These are phyloP conservation scores for Corymbia calophylla DNA, from an alignment of 441 rosid genomes.

Conservation along the genomic window DNA sequence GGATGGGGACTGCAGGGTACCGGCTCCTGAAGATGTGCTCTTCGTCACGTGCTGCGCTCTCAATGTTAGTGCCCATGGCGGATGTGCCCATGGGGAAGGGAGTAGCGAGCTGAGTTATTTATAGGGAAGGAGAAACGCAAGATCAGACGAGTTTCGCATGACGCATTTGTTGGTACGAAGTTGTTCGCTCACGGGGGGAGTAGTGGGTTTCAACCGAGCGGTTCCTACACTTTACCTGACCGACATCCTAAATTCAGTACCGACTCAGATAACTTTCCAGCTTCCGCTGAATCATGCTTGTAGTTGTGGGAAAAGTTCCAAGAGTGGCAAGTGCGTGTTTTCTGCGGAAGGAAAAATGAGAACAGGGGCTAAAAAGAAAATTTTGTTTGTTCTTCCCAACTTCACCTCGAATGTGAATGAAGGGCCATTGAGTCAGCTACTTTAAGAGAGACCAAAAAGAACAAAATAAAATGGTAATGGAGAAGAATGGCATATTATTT, in stretches of 20 bases:
- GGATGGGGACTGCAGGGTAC: constrained; percentile 55
- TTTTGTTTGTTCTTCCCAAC: not conserved
- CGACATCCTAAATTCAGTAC: not conserved
- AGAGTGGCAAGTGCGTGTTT: not conserved
- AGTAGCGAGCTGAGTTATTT: not conserved
- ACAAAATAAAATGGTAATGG: not conserved
- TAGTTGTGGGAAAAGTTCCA: not conserved
- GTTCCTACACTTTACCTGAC: not conserved
- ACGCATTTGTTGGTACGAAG: not conserved
- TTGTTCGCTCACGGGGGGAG: not conserved
- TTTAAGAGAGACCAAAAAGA: not conserved
- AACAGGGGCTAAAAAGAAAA: not conserved
- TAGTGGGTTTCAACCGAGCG: not conserved
- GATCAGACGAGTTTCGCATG: not conserved
- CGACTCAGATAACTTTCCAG: not conserved
- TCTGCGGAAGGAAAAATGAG: not conserved
- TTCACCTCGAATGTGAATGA: not conserved
- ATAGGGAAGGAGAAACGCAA: not conserved
- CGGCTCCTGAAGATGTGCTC: constrained; percentile 63
- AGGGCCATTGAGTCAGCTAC: not conserved
- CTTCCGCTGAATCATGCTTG: not conserved
- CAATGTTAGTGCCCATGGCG: not conserved
- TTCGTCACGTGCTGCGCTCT: not conserved
- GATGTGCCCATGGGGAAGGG: not conserved
- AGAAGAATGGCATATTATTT: not conserved